Conservation (phyloP, 176 grass and related monocot genomes). For the Dactylis glomerata region DNA sequence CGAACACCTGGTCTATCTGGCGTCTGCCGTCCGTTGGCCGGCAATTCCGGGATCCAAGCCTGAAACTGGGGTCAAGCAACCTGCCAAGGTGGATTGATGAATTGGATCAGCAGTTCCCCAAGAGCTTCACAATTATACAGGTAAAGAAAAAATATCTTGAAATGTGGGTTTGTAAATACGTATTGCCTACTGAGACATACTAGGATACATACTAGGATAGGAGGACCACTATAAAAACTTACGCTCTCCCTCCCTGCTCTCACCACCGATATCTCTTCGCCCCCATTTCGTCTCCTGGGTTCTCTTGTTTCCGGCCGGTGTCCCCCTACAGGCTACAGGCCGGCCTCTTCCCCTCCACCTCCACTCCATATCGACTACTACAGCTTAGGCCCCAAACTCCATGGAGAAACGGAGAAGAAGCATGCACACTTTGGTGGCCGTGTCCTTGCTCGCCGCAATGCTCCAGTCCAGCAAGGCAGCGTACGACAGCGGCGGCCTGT, state of each 20-base stretch:
- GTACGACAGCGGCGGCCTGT: background rate
- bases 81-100: background rate
- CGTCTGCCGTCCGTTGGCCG: background rate
- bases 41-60: background rate
- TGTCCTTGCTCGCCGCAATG: constrained; percentile 23
- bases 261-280: background rate
- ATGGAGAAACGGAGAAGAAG: constrained; percentile 30
- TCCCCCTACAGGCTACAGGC: background rate
- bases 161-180: background rate
- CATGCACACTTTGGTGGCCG: background rate
- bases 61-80: background rate
- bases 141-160: background rate
- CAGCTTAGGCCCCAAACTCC: background rate
- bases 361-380: background rate
- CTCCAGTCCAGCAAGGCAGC: background rate
- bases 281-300: background rate
- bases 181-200: background rate
- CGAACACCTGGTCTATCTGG: background rate
- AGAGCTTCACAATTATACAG: background rate
- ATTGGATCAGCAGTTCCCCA: background rate
- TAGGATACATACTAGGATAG: no score
- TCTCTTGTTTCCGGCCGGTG: background rate
- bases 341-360: background rate
- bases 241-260: background rate
- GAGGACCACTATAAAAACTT: background rate